Evolutionary conservation across 2,329 filamentous ascomycete species (phyloP).

Genomic region (Paracorniculantispora psalliotae): DNA sequence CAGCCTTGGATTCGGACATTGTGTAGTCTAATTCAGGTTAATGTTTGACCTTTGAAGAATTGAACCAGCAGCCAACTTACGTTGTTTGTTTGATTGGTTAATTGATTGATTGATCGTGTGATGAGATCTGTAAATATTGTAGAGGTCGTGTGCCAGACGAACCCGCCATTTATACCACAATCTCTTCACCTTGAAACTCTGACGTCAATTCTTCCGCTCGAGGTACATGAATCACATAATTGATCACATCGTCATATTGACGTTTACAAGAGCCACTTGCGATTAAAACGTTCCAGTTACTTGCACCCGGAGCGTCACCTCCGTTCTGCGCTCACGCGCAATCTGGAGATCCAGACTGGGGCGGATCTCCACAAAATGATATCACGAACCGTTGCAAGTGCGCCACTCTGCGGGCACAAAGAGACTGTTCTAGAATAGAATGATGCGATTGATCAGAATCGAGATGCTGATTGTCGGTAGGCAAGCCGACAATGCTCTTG

Average conservation of each 20-base stretch:
- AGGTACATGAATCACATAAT: too few species aligned
- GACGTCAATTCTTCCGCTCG: neutral
- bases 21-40: neutral
- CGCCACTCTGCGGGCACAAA: neutral
- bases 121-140: neutral
- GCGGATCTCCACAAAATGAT: neutral
- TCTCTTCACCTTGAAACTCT: neutral
- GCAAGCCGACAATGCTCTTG: too few species aligned
- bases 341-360: neutral
- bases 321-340: neutral
- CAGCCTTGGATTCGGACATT: slow-evolving; percentile 51
- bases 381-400: neutral
- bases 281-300: neutral
- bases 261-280: neutral
- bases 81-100: neutral
- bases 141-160: neutral
- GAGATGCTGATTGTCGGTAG: too few species aligned
- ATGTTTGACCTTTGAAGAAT: neutral
- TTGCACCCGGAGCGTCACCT: neutral
- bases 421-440: neutral
- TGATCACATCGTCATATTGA: neutral
- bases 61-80: neutral
- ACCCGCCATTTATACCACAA: neutral
- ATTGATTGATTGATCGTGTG: neutral
- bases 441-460: too few species aligned